Conservation (phyloP, 2,329 filamentous ascomycete genomes). For the Fusarium keratoplasticum region DNA sequence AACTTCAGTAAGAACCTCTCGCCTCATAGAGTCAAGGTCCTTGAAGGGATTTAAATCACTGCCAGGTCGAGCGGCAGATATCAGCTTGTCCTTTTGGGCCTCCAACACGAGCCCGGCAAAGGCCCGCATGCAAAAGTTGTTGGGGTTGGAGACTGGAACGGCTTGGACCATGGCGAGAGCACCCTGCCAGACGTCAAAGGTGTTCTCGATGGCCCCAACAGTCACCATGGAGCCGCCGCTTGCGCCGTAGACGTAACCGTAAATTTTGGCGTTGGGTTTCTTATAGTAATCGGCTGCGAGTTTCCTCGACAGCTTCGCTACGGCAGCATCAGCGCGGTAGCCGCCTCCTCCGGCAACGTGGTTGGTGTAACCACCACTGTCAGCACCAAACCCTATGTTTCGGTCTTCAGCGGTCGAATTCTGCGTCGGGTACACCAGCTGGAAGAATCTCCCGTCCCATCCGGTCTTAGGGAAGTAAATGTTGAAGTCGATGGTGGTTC, state of each 20-base stretch:
- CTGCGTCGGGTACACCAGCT: constrained; percentile 31
- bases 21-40: not conserved
- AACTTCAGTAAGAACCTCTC: not conserved
- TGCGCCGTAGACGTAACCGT: constrained; percentile 38
- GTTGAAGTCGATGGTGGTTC: constrained; percentile 34
- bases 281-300: constrained; percentile 31
- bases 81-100: not conserved
- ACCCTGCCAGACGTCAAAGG: constrained; percentile 38
- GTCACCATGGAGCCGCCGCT: constrained; percentile 38
- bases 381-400: constrained; percentile 23
- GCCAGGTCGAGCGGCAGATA: not conserved
- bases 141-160: not conserved
- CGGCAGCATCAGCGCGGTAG: constrained; percentile 38
- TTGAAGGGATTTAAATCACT: not conserved
- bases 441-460: constrained; percentile 38
- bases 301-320: constrained; percentile 31
- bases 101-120: not conserved
- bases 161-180: constrained; percentile 28
- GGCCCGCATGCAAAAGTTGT: not conserved
- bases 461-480: constrained; percentile 35
- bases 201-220: constrained; percentile 37
- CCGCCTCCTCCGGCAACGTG: constrained; percentile 23
- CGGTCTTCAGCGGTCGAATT: constrained; percentile 20
- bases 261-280: constrained; percentile 7
- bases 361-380: constrained; percentile 35